Evolutionary conservation across 1,284 basidiomycete species (phyloP).

Genomic region (Microbotryomycetes sp.): DNA sequence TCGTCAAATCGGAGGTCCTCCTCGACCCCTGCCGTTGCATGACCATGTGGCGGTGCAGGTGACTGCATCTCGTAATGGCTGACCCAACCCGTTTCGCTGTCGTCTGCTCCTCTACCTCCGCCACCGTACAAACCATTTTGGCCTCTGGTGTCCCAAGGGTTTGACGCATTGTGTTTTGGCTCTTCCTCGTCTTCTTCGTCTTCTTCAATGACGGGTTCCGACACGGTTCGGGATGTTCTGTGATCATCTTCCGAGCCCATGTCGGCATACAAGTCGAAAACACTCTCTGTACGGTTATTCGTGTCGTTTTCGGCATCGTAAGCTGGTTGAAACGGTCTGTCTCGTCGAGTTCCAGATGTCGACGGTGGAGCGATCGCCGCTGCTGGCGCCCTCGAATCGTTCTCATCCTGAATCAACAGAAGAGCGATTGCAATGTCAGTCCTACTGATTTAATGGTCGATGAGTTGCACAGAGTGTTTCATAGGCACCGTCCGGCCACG

Average conservation of each 20-base stretch:
- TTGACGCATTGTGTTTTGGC: neutral
- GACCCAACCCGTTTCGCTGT: conserved; percentile 31
- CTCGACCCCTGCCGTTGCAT: conserved; percentile 7
- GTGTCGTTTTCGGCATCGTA: neutral
- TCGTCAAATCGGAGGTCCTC: conserved; percentile 17
- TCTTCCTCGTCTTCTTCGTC: neutral
- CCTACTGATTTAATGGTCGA: too few relatives aligned
- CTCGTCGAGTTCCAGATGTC: neutral
- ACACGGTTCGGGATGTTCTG: neutral
- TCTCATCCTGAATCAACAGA: neutral
- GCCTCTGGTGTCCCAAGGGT: conserved; percentile 28
- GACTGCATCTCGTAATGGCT: conserved; percentile 14
- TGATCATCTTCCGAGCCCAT: neutral
- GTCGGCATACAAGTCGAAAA: neutral
- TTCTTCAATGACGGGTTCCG: neutral
- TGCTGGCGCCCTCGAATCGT: neutral
- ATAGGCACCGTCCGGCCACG: too few relatives aligned
- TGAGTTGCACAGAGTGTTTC: too few relatives aligned
- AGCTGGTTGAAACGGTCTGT: neutral
- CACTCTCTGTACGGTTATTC: neutral
- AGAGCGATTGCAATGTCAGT: too few relatives aligned
- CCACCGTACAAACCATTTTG: conserved; percentile 31
- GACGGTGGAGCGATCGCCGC: too few relatives aligned
- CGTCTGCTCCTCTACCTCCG: conserved; percentile 29
- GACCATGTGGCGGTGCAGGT: neutral